Conservation (phyloP, 192 early-diverging fungal species). For the Gonapodya prolifera region DNA sequence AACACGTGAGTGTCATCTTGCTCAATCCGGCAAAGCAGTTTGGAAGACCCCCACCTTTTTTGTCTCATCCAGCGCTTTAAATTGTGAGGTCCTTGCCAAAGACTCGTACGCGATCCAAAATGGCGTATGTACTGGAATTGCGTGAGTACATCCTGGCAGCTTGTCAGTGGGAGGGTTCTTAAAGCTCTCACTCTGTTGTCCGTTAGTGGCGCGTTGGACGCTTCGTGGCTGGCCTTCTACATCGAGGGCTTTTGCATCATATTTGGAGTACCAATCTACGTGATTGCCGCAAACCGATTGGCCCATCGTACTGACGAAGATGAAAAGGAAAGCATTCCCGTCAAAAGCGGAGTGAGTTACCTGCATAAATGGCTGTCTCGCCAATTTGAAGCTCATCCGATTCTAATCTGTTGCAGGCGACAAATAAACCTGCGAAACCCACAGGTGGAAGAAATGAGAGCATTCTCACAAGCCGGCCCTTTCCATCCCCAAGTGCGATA, state of each 20-base stretch:
- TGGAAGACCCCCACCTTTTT: too few relatives aligned
- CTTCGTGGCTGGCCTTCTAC: not conserved
- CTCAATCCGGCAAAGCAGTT: not conserved
- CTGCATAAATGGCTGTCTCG: not conserved
- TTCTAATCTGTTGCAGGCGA: too few relatives aligned
- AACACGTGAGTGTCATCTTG: not conserved
- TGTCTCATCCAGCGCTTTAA: not conserved
- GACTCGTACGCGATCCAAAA: not conserved
- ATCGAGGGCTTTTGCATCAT: not conserved
- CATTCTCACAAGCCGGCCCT: not conserved
- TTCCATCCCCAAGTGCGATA: not conserved
- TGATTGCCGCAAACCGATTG: not conserved
- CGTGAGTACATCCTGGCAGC: too few relatives aligned
- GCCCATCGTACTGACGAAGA: not conserved
- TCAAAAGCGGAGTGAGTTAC: not conserved
- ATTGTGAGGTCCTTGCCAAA: not conserved
- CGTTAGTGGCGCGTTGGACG: not conserved
- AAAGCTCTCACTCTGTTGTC: not conserved
- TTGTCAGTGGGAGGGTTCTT: not conserved
- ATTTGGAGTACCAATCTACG: not conserved
- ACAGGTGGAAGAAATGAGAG: not conserved
- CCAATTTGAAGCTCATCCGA: too few relatives aligned
- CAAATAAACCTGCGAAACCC: not conserved
- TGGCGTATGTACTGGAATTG: not conserved
- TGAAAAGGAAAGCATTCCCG: not conserved